Base-by-base conservation (phyloP, 441 rosid genomes). In the Melastoma candidum region DNA sequence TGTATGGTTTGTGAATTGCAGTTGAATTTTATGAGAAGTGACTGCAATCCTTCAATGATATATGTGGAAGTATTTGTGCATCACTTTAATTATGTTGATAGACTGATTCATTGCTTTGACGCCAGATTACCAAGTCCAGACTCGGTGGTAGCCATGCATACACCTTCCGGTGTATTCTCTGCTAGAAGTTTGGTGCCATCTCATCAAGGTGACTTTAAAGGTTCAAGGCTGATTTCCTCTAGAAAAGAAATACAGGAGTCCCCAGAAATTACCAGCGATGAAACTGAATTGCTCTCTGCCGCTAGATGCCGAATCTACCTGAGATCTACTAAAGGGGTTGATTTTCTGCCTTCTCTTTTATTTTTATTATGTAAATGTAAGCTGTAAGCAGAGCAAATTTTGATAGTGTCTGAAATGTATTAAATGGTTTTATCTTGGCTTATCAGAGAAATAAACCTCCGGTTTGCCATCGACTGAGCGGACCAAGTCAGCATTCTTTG, bases 71-170 rank as follows among this genome's bases (percentile, higher is more conserved):
- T 36, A 36, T 36, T 36, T 9, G 8, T 36, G 41, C 7, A 36
- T 36, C 8, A 9, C 6, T 9, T 36, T 36, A 36, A 36, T 36
- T 36, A 36, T 9, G 7, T 36, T 36, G 41, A 36, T 36, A 9
- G 41, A 4, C 41, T 36, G 8, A 36, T 36, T 9, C 8, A 36
- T 36, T 36, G 7, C 7, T 36, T 49, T 70, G 59, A 65, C 32
- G 79, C 63, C 72, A 89, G 99, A 68, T 82, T 90, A 65, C 97
- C 97, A 56, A 86, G 87, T 75, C 97, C 93, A 7, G 96, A 93
- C 56, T 86, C 85, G 26, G 96, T 89, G 58, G 72, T 93, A 56
- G 75, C 86, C 13, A 87, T 89, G 71, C 97, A 89, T 70, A 84
- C 95, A 57, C 96, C 96, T 55, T 54, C 70, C 1, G 97, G 97